Conservation (phyloP, 129 eudicot species). For the Cynara cardunculus region DNA sequence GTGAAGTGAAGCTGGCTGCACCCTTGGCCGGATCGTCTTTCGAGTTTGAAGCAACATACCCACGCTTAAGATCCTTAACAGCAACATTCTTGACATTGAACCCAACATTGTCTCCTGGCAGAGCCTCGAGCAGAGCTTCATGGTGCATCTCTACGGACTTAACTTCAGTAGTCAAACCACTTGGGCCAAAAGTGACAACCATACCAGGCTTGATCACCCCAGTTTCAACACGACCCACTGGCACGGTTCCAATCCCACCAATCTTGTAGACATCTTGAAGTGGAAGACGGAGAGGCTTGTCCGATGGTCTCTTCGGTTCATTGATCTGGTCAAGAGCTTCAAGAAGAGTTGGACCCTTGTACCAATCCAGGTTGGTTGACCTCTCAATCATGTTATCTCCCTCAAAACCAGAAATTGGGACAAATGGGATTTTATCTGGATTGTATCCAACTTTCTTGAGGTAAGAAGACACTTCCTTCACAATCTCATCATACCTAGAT, state of each 20-base stretch:
- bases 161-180: conserved; percentile 20
- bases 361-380: conserved; percentile 14
- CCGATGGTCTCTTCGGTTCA: conserved; percentile 19
- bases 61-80: conserved; percentile 25
- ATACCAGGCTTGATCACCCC: background rate
- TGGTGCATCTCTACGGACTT: conserved; percentile 21
- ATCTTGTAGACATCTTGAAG: conserved; percentile 25
- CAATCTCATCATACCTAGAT: conserved; percentile 15
- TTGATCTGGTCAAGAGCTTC: conserved; percentile 1
- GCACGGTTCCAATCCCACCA: conserved; percentile 23
- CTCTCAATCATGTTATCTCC: conserved; percentile 2
- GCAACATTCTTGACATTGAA: conserved; percentile 21
- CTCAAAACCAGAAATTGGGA: background rate
- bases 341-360: conserved; percentile 21
- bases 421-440: conserved; percentile 17
- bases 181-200: conserved; percentile 3
- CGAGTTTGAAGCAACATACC: conserved; percentile 19
- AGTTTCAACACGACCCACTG: background rate
- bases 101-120: conserved; percentile 14
- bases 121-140: background rate
- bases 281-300: conserved; percentile 21
- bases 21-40: conserved; percentile 8
- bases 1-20: conserved; percentile 9
- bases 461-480: conserved; percentile 25
- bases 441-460: conserved; percentile 22